Evolutionary conservation across 2,329 filamentous ascomycete genomes (phyloP).

Genomic region (Mycosphaerelloides madeirae): DNA sequence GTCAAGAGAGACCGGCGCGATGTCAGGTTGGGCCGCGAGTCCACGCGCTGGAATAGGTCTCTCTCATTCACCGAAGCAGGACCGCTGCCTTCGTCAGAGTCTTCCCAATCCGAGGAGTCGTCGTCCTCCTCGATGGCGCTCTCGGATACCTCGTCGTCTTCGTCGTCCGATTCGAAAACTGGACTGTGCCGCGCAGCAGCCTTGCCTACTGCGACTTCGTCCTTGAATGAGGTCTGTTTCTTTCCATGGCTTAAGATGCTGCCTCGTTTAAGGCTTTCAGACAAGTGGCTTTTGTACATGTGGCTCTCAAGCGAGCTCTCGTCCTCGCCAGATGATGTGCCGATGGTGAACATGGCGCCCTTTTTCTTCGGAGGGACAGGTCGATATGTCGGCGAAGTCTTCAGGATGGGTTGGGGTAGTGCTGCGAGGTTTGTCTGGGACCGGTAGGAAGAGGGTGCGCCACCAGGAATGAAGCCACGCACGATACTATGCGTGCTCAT

Average conservation of each 20-base stretch:
- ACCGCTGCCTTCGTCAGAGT: constrained; percentile 66
- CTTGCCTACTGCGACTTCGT: constrained; percentile 61
- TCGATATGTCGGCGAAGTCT: constrained; percentile 39
- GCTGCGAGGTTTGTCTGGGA: constrained; percentile 53
- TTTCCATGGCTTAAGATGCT: constrained; percentile 45
- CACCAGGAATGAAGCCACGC: constrained; percentile 77
- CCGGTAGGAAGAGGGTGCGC: constrained; percentile 64
- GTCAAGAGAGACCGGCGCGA: constrained; percentile 87
- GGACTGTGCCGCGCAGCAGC: constrained; percentile 57
- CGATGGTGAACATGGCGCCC: constrained; percentile 67
- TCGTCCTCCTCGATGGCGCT: constrained; percentile 65
- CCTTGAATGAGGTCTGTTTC: constrained; percentile 79
- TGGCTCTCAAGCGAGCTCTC: constrained; percentile 68
- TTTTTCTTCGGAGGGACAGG: constrained; percentile 54
- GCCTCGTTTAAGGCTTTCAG: constrained; percentile 48
- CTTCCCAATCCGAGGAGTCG: constrained; percentile 51
- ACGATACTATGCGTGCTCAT: constrained; percentile 66
- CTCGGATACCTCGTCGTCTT: constrained; percentile 63
- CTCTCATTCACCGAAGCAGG: constrained; percentile 71
- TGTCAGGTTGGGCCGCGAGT: constrained; percentile 77
- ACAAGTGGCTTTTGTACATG: constrained; percentile 55
- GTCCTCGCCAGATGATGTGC: constrained; percentile 74
- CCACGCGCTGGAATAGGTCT: constrained; percentile 81
- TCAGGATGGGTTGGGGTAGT: constrained; percentile 58
- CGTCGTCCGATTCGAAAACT: constrained; percentile 56